Conservation (phyloP, 2,329 filamentous ascomycete genomes). For the Escovopsis sp. region DNA sequence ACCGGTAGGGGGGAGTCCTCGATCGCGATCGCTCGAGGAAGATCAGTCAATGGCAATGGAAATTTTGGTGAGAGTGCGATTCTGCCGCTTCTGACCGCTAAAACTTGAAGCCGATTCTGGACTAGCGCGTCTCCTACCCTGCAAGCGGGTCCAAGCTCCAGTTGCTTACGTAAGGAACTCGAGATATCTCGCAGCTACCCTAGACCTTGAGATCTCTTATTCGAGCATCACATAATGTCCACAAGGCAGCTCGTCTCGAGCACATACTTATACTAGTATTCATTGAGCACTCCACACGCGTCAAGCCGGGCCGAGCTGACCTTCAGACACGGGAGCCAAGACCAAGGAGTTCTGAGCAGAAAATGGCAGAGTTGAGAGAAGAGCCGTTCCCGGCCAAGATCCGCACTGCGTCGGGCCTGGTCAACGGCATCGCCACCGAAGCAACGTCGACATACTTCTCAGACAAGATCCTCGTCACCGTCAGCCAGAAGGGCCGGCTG, state of each 20-base stretch:
- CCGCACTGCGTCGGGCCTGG: slow-evolving; percentile 41
- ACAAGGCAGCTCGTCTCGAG: too few species aligned
- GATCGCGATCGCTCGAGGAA: too few species aligned
- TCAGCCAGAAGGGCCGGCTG: slow-evolving; percentile 71
- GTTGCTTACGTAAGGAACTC: background rate
- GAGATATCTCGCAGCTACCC: slow-evolving; percentile 1
- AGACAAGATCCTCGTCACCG: slow-evolving; percentile 82
- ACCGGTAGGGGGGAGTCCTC: too few species aligned
- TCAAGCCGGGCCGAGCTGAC: too few species aligned
- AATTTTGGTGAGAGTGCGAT: slow-evolving; percentile 9
- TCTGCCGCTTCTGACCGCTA: slow-evolving; percentile 24
- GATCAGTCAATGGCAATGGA: background rate
- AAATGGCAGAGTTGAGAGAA: slow-evolving; percentile 30
- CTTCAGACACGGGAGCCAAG: too few species aligned
- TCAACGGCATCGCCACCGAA: slow-evolving; percentile 58
- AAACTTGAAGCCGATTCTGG: slow-evolving; percentile 14
- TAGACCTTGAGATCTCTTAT: background rate
- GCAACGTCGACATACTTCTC: slow-evolving; percentile 60
- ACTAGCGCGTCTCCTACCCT: slow-evolving; percentile 18
- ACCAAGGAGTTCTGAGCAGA: background rate
- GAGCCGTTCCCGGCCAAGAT: slow-evolving; percentile 56
- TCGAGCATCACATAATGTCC: background rate
- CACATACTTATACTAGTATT: too few species aligned
- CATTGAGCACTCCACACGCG: background rate
- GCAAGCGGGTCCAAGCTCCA: background rate